Evolutionary conservation across 805 yeast species (phyloP), one percentile per base, ranked within the genome.

Genomic region (Yarrowia divulgata): DNA sequence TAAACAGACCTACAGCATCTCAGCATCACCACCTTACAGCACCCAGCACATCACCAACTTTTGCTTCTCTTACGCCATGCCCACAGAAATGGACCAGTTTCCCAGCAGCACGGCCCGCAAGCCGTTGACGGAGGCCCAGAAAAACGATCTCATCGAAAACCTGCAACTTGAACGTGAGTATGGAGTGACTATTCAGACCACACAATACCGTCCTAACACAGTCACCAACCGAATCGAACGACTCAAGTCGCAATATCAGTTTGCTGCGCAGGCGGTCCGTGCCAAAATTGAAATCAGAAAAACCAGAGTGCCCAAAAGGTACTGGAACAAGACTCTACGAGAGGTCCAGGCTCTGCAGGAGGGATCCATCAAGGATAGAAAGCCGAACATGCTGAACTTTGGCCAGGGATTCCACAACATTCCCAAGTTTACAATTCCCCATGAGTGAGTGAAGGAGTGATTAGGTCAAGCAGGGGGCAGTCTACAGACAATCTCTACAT

Each of bases 251-350:
- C 80, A 74, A 13, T 71, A 73, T 49, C 68, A 69, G 43, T 66
- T 72, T n/a, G 74, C 77, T 3, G 75, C 78, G 2, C 69, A 68
- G 32, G 73, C 77, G 8, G 71, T 79, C 13, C 81, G 82, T 52
- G 75, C 76, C 34, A 80, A 80, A 69, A 79, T 85, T 9, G 76
- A 79, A 50, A 73, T 85, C 70, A 74, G 87, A 50, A 74, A 84
- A 34, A 84, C 83, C 70, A 76, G 82, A 37, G 83, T 85, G 8
- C 85, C 85, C 68, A 83, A 80, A 46, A 79, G 85, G 5, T 74
- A 84, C 34, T 82, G 87, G 79, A 74, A 79, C 66, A 81, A 81
- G 50, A 81, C 68, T 18, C 19, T 63, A 7, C 40, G 66, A 34
- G 66, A 60, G 34, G 42, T 60, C 10, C 66, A 34, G 43, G 49